phyloP scores from a whole-genome alignment of 495 filamentous ascomycete species.

The Choiromyces venosus region DNA sequence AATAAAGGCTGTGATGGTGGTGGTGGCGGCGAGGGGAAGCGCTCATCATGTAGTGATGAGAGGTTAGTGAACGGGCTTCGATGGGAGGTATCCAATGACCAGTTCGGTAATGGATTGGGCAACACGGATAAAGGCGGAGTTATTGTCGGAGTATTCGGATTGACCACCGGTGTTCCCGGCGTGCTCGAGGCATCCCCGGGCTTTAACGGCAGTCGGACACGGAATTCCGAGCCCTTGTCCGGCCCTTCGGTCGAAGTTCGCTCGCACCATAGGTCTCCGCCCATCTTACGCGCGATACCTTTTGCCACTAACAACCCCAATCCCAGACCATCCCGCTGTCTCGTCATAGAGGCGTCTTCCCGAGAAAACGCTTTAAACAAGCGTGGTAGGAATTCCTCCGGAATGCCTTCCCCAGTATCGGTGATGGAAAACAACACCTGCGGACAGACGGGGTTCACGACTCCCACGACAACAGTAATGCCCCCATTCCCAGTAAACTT shows the following conservation, averaged over 20 bases:
- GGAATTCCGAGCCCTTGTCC: constrained; percentile 65
- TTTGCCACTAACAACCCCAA: constrained; percentile 72
- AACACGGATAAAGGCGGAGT: constrained; percentile 34
- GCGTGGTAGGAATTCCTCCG: constrained; percentile 60
- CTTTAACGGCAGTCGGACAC: constrained; percentile 62
- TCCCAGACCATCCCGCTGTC: constrained; percentile 67
- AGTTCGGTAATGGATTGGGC: constrained; percentile 23
- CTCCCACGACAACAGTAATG: constrained; percentile 55
- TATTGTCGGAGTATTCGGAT: constrained; percentile 25
- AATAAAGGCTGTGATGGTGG: neutral
- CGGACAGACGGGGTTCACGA: constrained; percentile 47
- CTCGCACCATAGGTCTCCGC: constrained; percentile 65
- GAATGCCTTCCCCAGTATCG: constrained; percentile 71
- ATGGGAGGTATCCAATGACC: constrained; percentile 23
- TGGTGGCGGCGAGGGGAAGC: constrained; percentile 27
- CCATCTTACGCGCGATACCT: constrained; percentile 67
- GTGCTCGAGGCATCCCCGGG: constrained; percentile 47
- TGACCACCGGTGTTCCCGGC: constrained; percentile 45
- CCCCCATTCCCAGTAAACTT: constrained; percentile 70
- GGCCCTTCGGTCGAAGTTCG: constrained; percentile 64
- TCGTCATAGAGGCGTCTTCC: constrained; percentile 66
- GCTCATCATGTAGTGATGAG: constrained; percentile 29
- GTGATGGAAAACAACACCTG: constrained; percentile 58
- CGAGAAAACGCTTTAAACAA: constrained; percentile 72
- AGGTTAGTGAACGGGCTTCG: constrained; percentile 27